These are phyloP conservation scores for Coprinellus micaceus DNA, from an alignment of 768 basidiomycete genomes.

Conservation along the genomic window DNA sequence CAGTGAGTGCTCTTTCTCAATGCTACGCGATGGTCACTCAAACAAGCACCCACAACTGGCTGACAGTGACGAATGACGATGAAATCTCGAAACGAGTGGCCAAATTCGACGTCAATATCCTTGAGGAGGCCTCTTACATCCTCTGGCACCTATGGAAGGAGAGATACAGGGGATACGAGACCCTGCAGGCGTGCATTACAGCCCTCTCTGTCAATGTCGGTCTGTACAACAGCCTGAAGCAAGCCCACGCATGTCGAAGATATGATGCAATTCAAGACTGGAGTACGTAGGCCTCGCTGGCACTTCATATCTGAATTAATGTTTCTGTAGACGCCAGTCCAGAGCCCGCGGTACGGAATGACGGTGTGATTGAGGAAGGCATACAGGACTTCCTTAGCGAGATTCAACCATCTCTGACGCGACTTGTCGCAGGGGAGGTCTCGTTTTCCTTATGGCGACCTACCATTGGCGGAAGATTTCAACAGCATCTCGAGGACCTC, in stretches of 20 bases:
- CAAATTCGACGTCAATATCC: constrained; percentile 34
- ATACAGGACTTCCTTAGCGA: constrained; percentile 24
- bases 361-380: constrained; percentile 14
- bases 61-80: constrained; percentile 18
- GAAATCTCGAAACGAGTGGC: constrained; percentile 27
- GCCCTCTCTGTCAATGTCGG: constrained; percentile 27
- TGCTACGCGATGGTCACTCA: background rate
- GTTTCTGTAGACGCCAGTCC: constrained; percentile 1
- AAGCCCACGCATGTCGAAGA: constrained; percentile 22
- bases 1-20: background rate
- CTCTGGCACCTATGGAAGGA: constrained; percentile 38
- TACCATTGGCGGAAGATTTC: constrained; percentile 18
- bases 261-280: constrained; percentile 34
- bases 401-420: constrained; percentile 28
- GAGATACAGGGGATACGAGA: constrained; percentile 24
- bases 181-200: constrained; percentile 30
- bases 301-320: background rate
- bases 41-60: background rate
- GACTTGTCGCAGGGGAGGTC: constrained; percentile 31
- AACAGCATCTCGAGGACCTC: constrained; percentile 26
- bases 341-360: constrained; percentile 5
- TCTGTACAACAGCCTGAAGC: constrained; percentile 32
- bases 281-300: constrained; percentile 19
- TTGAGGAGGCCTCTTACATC: constrained; percentile 38
- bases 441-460: constrained; percentile 30